Base-by-base conservation (phyloP, 768 basidiomycete species). In the Lentinula aciculospora region DNA sequence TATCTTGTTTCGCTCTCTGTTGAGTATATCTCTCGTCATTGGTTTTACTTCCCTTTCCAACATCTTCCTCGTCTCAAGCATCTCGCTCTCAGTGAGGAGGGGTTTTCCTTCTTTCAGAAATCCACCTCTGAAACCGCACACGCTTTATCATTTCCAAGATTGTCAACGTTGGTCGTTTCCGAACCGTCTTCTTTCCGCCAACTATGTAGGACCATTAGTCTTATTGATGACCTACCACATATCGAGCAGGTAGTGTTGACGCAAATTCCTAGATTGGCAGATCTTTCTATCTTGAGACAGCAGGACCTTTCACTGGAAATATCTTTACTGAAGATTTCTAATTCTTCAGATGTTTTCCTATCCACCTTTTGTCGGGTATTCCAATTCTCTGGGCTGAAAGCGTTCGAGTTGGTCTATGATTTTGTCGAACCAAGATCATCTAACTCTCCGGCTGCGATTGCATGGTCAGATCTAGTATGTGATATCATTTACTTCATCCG, bases 1-100 rank as follows among this genome's bases (percentile, higher is more conserved):
- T 21, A 39, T 53, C 51, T 53, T n/a, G 23, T 34, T 34, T 53
- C 51, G 34, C 51, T 53, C 15, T 21, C 51, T 27, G 36, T 53
- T 23, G 51, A 53, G 23, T 53, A 53, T 23, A 17, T 53, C 21
- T 53, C 51, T 17, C 51, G 51, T 12, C 34, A 53, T 39, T 23
- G 51, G 23, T 53, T 36, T 36, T 53, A 53, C 51, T 39, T 53
- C 25, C 51, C 51, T 39, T 53, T 53, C 19, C 51, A 53, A 25
- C 23, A 19, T 25, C 3, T 53, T 9, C 9, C 32, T 39, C 32
- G 36, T 23, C 34, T 53, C 0, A 40, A 19, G 13, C 51, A 53
- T 23, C 51, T 53, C n/a, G 10, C 51, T 0, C 51, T 53, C 15
- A 25, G 51, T n/a, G 15, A 40, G 7, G 51, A 53, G 36, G 51